Percentiles rank a stretch among this genome's conserved stretches.
Evolutionary conservation across 2,329 filamentous ascomycete species (phyloP).

Genomic region (Xylaria hypoxylon): DNA sequence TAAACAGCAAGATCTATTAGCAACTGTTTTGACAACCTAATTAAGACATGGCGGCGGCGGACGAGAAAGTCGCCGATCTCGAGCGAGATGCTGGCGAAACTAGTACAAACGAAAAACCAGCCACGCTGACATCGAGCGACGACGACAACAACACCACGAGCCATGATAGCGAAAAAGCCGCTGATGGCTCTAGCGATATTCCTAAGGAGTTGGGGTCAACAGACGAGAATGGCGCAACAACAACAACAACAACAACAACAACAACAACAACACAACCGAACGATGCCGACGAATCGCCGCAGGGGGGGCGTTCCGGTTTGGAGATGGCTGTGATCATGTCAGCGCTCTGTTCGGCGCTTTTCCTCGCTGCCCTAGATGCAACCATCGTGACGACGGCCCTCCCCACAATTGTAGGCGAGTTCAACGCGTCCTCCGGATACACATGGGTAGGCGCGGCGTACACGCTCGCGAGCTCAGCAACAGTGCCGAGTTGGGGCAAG

Average conservation of each 20-base stretch:
- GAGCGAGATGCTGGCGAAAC: conserved; percentile 31
- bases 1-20: not conserved
- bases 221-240: conserved; percentile 22
- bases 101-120: conserved; percentile 15
- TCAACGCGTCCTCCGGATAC: conserved; percentile 76
- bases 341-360: conserved; percentile 55
- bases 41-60: conserved; percentile 31
- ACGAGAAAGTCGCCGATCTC: conserved; percentile 35
- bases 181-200: not conserved
- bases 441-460: conserved; percentile 83
- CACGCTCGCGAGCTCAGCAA: conserved; percentile 74
- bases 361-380: conserved; percentile 66
- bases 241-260: conserved; percentile 14
- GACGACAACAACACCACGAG: conserved; percentile 27
- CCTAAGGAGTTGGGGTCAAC: conserved; percentile 5
- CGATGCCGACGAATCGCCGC: conserved; percentile 1
- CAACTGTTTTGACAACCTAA: not conserved
- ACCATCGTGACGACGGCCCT: conserved; percentile 76
- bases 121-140: conserved; percentile 28
- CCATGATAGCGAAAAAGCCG: conserved; percentile 5
- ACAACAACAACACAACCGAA: conserved; percentile 6
- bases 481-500: conserved; percentile 77
- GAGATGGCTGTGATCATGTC: conserved; percentile 50
- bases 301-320: conserved; percentile 44
- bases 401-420: conserved; percentile 72